Evolutionary conservation across 1,284 basidiomycete species (phyloP), one percentile per base, ranked within the genome.

Genomic region (Fistulina hepatica): DNA sequence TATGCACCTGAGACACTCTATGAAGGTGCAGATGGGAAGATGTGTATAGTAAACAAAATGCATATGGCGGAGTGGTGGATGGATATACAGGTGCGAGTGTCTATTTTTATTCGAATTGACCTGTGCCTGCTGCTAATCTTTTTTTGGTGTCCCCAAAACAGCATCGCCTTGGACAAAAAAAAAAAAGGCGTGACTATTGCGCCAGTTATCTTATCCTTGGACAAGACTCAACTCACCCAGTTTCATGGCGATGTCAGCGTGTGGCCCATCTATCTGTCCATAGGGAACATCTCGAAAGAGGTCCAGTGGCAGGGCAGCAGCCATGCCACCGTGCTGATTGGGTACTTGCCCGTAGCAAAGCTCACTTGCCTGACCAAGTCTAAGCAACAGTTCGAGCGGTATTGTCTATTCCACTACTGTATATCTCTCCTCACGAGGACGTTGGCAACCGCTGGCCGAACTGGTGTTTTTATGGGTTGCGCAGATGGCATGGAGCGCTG

Each of bases 171-270:
- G 36, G 40, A 7, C 7, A 17, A 75, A 66, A 27, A n/a, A n/a
- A n/a, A n/a, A n/a, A n/a, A n/a, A n/a, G n/a, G n/a, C 79, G 55
- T 1, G 73, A 85, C 44, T 69, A 60, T 37, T 67, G 56, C 49
- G 75, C 80, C 56, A 78, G 81, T 44, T 73, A 59, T 61, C 23
- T 37, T 58, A 3, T 42, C 53, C 1, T 54, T 56, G 0, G 56
- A 60, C 36, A 60, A 59, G 36, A 61, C 55, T 3, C 44, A 48
- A 8, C 51, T 61, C 34, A 51, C 57, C 1, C 37, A 26, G 1
- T 54, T 55, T 41, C 44, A 48, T 21, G 57, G 57, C 20, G 39
- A 48, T 20, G 46, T 46, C 37, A 28, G 21, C 4, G 45, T 40
- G 3, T 46, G 16, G 48, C 58, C 59, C 4, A 54, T 60, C 5